These are phyloP conservation scores for Thozetella sp. DNA, from an alignment of 495 filamentous ascomycete species.

Conservation along the genomic window DNA sequence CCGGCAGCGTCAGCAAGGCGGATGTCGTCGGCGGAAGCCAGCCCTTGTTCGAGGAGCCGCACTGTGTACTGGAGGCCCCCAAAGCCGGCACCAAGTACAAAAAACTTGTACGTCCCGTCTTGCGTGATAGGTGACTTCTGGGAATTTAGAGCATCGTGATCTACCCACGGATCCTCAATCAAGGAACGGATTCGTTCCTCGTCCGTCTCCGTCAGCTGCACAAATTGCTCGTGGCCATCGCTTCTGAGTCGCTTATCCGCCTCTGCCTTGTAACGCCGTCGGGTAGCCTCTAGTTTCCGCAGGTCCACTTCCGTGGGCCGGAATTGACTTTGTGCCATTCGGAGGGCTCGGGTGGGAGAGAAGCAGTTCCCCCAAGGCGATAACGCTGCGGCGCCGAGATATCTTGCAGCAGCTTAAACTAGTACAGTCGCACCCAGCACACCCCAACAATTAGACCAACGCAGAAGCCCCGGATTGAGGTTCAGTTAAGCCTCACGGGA, in stretches of 20 bases:
- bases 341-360: background rate
- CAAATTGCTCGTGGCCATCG: slow-evolving; percentile 32
- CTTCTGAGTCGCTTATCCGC: slow-evolving; percentile 35
- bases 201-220: slow-evolving; percentile 22
- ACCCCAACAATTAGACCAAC: too few species aligned
- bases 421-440: too few species aligned
- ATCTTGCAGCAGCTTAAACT: too few species aligned
- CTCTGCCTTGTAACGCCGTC: slow-evolving; percentile 34
- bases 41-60: slow-evolving; percentile 42
- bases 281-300: slow-evolving; percentile 1
- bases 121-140: slow-evolving; percentile 12
- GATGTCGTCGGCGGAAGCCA: slow-evolving; percentile 36
- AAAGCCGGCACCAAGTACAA: slow-evolving; percentile 47
- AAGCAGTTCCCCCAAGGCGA: background rate
- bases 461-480: too few species aligned
- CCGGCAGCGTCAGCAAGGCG: slow-evolving; percentile 42
- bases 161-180: slow-evolving; percentile 38
- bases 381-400: background rate
- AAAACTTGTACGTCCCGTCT: slow-evolving; percentile 28
- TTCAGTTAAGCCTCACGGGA: too few species aligned
- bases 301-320: background rate
- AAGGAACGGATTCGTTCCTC: slow-evolving; percentile 27
- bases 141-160: slow-evolving; percentile 25
- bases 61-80: slow-evolving; percentile 46
- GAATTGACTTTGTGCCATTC: background rate